Percentiles rank a stretch among this genome's conserved stretches.
Evolutionary conservation across 2,329 filamentous ascomycete genomes (phyloP).

Genomic region (Exutisphaerella laricina): DNA sequence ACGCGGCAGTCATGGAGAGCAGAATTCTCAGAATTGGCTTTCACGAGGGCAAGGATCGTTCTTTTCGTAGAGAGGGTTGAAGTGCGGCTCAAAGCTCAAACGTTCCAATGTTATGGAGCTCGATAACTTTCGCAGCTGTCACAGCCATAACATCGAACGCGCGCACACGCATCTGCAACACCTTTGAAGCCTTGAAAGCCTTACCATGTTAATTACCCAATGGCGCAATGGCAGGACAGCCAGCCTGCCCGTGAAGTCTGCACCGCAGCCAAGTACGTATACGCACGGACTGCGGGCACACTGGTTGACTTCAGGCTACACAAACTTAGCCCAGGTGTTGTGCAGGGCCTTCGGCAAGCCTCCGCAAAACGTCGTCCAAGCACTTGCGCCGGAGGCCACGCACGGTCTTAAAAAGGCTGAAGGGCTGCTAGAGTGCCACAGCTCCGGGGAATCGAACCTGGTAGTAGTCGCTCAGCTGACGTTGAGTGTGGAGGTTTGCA

Average conservation of each 20-base stretch:
- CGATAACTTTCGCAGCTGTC: slow-evolving; percentile 6
- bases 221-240: slow-evolving; percentile 1
- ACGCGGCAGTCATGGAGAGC: slow-evolving; percentile 24
- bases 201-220: not conserved
- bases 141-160: not conserved
- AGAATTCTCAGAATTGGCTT: slow-evolving; percentile 22
- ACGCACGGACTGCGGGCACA: slow-evolving; percentile 14
- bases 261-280: slow-evolving; percentile 8
- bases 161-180: not conserved
- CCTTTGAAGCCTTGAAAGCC: not conserved
- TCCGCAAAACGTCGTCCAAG: no score
- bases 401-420: slow-evolving; percentile 1
- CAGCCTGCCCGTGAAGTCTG: slow-evolving; percentile 1
- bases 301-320: slow-evolving; percentile 14
- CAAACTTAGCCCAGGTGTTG: slow-evolving; percentile 10
- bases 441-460: not conserved
- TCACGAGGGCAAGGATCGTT: slow-evolving; percentile 14
- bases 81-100: slow-evolving; percentile 18
- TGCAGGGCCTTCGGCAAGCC: slow-evolving; percentile 10
- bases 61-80: slow-evolving; percentile 19
- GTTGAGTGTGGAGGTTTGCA: no score
- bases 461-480: no score
- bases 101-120: slow-evolving; percentile 3
- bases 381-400: no score
- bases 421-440: slow-evolving; percentile 2